phyloP scores from a whole-genome alignment of 2,329 filamentous ascomycete genomes.

The Botrytis porri region DNA sequence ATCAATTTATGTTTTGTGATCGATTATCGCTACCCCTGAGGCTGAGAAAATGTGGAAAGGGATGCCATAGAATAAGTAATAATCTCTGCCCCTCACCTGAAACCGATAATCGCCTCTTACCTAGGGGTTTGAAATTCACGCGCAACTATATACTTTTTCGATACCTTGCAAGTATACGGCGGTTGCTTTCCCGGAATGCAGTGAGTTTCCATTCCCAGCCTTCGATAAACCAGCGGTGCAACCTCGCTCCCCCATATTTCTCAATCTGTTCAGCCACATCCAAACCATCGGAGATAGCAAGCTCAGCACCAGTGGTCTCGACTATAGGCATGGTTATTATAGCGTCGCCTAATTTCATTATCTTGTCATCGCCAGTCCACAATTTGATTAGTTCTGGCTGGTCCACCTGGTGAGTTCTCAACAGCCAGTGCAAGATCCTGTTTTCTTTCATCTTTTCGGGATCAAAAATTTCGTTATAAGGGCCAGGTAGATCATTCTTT shows the following conservation, averaged over 20 bases:
- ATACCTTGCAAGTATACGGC: neutral
- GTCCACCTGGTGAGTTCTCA: slow-evolving; percentile 1
- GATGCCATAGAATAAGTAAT: neutral
- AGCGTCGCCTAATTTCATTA: slow-evolving; percentile 3
- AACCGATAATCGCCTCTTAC: neutral
- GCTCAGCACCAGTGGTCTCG: slow-evolving; percentile 27
- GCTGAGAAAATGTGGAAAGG: neutral
- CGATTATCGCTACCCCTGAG: neutral
- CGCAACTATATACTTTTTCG: neutral
- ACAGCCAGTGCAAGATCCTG: slow-evolving; percentile 25
- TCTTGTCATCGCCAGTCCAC: neutral
- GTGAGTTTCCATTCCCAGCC: neutral
- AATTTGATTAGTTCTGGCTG: neutral
- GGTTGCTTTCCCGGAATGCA: too few species aligned
- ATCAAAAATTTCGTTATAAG: slow-evolving; percentile 25
- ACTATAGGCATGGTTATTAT: slow-evolving; percentile 28
- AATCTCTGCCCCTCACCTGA: neutral
- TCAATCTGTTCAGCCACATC: neutral
- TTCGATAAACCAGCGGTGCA: neutral
- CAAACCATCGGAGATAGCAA: slow-evolving; percentile 25
- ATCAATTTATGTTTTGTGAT: neutral
- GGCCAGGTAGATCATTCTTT: neutral
- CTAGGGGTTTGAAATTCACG: neutral
- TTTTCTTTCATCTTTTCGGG: slow-evolving; percentile 19
- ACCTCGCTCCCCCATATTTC: neutral